Percentiles rank a stretch among this genome's conserved stretches.
Evolutionary conservation across 805 yeast genomes (phyloP).

Genomic region (Schwanniomyces polymorphus): DNA sequence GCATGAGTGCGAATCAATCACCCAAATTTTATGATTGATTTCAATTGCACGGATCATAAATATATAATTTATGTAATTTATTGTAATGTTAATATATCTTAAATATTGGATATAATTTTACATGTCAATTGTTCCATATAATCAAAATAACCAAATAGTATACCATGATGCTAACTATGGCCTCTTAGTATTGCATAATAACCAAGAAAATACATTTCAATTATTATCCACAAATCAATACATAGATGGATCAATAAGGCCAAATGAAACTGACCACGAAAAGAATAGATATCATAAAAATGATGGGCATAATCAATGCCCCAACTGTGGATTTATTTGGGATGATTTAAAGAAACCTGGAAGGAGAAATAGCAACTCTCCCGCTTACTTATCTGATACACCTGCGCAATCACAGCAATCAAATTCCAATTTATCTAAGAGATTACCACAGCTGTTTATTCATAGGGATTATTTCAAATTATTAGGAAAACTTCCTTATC

Average conservation of each 20-base stretch:
- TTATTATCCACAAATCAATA: conserved; percentile 15
- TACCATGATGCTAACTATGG: conserved; percentile 37
- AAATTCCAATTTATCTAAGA: neutral
- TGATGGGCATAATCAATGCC: conserved; percentile 16
- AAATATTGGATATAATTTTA: neutral
- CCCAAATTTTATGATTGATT: neutral
- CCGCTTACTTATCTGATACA: neutral
- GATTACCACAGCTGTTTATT: conserved; percentile 21
- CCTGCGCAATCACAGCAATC: neutral
- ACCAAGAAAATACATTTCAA: conserved; percentile 28
- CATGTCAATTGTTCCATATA: conserved; percentile 42
- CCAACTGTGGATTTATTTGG: conserved; percentile 33
- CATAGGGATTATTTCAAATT: conserved; percentile 38
- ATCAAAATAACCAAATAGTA: conserved; percentile 26
- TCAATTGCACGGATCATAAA: neutral
- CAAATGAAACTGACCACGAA: neutral
- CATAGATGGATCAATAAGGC: neutral
- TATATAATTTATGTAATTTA: neutral
- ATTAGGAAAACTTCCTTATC: conserved; percentile 25
- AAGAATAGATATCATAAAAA: neutral
- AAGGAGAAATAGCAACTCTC: neutral
- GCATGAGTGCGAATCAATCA: neutral
- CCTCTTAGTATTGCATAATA: conserved; percentile 34
- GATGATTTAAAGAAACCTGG: conserved; percentile 7
- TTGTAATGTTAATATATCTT: conserved; percentile 1